These are phyloP conservation scores for Rubia tinctorum DNA, from an alignment of 305 asterid species.

Conservation along the genomic window DNA sequence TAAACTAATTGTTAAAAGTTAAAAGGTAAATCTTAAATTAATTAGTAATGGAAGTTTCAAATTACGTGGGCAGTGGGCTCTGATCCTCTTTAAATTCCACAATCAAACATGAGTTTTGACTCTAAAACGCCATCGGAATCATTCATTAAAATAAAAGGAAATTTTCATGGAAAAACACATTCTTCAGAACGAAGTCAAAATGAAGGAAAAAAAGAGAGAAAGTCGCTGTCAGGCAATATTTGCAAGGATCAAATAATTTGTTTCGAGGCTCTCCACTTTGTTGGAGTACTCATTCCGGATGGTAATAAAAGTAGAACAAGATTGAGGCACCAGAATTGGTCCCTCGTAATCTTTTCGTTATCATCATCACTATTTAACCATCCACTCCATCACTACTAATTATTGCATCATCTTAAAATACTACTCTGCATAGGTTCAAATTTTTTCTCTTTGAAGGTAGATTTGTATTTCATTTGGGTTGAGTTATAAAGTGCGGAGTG, in stretches of 20 bases:
- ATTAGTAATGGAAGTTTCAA: too few relatives aligned
- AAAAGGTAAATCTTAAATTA: too few relatives aligned
- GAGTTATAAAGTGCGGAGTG: too few relatives aligned
- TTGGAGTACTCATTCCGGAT: conserved; percentile 10
- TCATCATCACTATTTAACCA: neutral
- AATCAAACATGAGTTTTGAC: conserved; percentile 38
- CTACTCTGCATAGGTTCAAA: neutral
- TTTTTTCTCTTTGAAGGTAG: too few relatives aligned
- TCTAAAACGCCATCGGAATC: conserved; percentile 15
- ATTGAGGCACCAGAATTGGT: conserved; percentile 1
- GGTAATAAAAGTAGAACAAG: neutral
- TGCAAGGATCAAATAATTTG: conserved; percentile 20
- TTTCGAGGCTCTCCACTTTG: conserved; percentile 21
- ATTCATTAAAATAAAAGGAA: conserved; percentile 13
- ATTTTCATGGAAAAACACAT: neutral
- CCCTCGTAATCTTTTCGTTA: neutral
- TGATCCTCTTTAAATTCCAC: neutral
- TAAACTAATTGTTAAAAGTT: too few relatives aligned
- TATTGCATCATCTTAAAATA: neutral
- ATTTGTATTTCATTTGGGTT: too few relatives aligned
- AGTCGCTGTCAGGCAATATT: conserved; percentile 25
- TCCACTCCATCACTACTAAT: neutral
- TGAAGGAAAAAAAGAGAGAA: neutral
- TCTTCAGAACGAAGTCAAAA: conserved; percentile 18
- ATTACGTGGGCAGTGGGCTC: too few relatives aligned